Percentiles rank a stretch among this genome's conserved stretches.
phyloP scores from a whole-genome alignment of 2,329 filamentous ascomycete genomes.

The Chlorencoelia australis region DNA sequence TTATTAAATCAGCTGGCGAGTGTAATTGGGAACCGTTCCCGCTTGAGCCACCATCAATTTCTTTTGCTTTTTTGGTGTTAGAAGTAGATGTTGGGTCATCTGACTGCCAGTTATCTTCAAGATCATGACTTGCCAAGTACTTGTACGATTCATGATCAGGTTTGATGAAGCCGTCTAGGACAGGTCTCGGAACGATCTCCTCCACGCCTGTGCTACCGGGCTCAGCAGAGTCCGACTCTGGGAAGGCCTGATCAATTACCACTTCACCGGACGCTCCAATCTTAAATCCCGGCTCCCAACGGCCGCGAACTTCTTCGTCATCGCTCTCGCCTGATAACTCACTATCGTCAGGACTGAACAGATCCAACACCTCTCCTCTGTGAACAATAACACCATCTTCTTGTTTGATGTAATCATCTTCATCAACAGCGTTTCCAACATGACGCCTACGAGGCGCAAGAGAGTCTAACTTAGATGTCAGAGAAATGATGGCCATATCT shows the following conservation, averaged over 20 bases:
- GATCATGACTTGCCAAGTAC: too few relatives aligned
- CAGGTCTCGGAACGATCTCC: constrained; percentile 17
- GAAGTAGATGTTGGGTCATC: too few relatives aligned
- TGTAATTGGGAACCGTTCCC: too few relatives aligned
- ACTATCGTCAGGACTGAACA: constrained; percentile 22
- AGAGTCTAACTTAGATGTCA: constrained; percentile 6
- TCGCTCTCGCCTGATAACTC: constrained; percentile 10
- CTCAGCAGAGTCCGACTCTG: too few relatives aligned
- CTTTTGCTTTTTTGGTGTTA: too few relatives aligned
- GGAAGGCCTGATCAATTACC: constrained; percentile 9
- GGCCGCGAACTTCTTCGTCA: constrained; percentile 7
- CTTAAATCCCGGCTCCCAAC: too few relatives aligned
- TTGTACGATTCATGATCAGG: too few relatives aligned
- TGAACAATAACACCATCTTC: constrained; percentile 24
- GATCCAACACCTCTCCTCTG: constrained; percentile 25
- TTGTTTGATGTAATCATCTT: constrained; percentile 22
- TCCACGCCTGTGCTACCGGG: constrained; percentile 18
- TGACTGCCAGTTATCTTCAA: too few relatives aligned
- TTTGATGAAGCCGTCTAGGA: constrained; percentile 18
- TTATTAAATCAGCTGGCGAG: too few relatives aligned
- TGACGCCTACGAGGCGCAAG: constrained; percentile 5
- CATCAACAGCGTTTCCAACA: constrained; percentile 1
- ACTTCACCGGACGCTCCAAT: constrained; percentile 9
- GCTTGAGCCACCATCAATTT: too few relatives aligned
- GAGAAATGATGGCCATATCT: constrained; percentile 12